Evolutionary conservation across 371 early-diverging fungal genomes (phyloP).

Genomic region (Coemansia sp.): DNA sequence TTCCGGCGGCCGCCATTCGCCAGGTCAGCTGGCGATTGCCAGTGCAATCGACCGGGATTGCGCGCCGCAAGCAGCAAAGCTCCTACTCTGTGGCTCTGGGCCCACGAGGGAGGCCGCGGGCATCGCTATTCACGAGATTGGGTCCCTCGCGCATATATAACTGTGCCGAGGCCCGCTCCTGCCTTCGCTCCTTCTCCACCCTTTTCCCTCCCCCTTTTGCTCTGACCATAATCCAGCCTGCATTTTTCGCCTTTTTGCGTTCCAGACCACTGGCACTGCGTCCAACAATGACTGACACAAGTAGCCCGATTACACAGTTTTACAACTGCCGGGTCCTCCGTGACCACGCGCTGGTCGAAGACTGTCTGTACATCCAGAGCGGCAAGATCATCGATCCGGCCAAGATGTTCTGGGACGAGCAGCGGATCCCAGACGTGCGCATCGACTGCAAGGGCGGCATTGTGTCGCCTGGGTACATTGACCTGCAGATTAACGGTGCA

Average conservation of each 20-base stretch:
- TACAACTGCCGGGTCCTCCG: slow-evolving; percentile 72
- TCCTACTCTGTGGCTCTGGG: not conserved
- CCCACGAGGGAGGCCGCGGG: not conserved
- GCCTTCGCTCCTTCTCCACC: not conserved
- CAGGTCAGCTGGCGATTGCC: slow-evolving; percentile 3
- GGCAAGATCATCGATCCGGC: slow-evolving; percentile 80
- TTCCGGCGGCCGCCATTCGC: not conserved
- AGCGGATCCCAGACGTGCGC: slow-evolving; percentile 65
- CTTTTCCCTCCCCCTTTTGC: not conserved
- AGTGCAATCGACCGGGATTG: not conserved
- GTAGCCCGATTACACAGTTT: slow-evolving; percentile 65
- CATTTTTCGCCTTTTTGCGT: not conserved
- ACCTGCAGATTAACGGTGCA: slow-evolving; percentile 83
- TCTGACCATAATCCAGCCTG: not conserved
- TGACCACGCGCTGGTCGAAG: slow-evolving; percentile 69
- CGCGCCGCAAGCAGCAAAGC: not conserved
- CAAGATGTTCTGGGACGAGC: slow-evolving; percentile 66
- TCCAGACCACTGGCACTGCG: not conserved
- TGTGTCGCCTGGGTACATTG: slow-evolving; percentile 79
- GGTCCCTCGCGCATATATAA: not conserved
- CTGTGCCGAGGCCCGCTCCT: not conserved
- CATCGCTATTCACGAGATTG: slow-evolving; percentile 3
- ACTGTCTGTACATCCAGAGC: slow-evolving; percentile 73
- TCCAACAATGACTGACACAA: not conserved
- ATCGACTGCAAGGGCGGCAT: slow-evolving; percentile 75